Evolutionary conservation across 139 green algal species (phyloP).

Genomic region (Pycnococcus provasolii): DNA sequence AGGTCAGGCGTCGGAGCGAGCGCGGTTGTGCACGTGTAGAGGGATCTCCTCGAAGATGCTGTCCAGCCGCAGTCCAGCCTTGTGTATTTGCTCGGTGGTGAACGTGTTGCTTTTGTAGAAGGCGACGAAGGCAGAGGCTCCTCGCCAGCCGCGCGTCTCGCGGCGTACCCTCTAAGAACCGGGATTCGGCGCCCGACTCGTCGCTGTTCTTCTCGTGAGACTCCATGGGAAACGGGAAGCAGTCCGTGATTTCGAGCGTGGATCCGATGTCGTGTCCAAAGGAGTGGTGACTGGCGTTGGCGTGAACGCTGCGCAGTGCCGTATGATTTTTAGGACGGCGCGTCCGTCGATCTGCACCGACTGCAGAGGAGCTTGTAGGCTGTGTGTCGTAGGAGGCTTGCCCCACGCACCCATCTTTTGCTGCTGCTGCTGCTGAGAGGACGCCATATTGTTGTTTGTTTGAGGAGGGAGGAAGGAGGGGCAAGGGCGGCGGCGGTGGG

Average conservation of each 20-base stretch:
- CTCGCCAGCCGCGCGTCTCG: constrained; percentile 58
- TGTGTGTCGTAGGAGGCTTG: no score
- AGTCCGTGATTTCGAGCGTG: constrained; percentile 93
- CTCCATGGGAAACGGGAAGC: constrained; percentile 79
- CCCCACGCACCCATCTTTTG: no score
- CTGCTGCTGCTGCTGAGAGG: no score
- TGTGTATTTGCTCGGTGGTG: constrained; percentile 24
- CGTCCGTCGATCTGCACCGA: constrained; percentile 33
- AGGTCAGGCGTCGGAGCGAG: constrained; percentile 33
- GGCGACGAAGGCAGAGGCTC: constrained; percentile 89
- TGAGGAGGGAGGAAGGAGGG: no score
- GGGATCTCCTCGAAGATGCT: constrained; percentile 94
- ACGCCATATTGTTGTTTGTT: no score
- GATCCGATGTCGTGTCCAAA: constrained; percentile 89
- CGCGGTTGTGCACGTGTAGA: constrained; percentile 72
- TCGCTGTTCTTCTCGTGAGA: background rate
- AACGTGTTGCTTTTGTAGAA: constrained; percentile 54
- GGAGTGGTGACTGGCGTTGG: constrained; percentile 76
- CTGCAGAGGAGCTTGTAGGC: constrained; percentile 21
- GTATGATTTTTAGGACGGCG: constrained; percentile 73
- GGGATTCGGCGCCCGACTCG: no score
- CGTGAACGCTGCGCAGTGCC: constrained; percentile 78
- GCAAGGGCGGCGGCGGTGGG: no score
- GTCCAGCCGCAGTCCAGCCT: constrained; percentile 59
- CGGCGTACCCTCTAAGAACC: constrained; percentile 91